Evolutionary conservation across 495 filamentous ascomycete genomes (phyloP).

Genomic region (Aspergillus cavernicola): DNA sequence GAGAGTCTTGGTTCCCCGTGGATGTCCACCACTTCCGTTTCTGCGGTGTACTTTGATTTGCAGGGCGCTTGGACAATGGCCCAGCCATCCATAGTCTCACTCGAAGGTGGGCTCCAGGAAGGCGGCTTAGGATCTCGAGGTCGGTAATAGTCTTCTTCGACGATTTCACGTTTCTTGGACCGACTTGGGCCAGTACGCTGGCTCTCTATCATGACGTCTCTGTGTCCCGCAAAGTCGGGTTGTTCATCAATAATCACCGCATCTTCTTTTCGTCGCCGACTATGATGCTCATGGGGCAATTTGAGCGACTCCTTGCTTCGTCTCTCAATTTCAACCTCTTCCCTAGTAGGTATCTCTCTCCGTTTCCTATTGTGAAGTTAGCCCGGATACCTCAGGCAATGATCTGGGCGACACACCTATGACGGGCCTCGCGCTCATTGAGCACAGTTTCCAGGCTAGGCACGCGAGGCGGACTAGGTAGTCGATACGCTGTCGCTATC

Average conservation of each 20-base stretch:
- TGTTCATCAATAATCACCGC: conserved; percentile 3
- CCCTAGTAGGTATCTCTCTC: not conserved
- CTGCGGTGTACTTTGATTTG: not conserved
- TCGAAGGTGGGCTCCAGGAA: not conserved
- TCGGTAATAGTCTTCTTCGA: conserved; percentile 15
- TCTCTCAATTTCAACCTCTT: conserved; percentile 14
- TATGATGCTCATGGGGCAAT: conserved; percentile 3
- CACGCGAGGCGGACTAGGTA: conserved; percentile 14
- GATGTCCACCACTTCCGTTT: conserved; percentile 1
- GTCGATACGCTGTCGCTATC: not conserved
- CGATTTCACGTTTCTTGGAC: conserved; percentile 12
- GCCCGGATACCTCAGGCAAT: not conserved
- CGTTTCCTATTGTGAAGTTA: conserved; percentile 6
- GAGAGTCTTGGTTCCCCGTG: conserved; percentile 3
- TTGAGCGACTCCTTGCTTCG: conserved; percentile 4
- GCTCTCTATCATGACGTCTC: conserved; percentile 8
- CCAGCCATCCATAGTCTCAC: conserved; percentile 12
- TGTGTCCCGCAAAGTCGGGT: conserved; percentile 8
- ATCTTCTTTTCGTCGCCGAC: conserved; percentile 14
- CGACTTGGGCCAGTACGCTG: not conserved
- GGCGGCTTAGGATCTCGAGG: not conserved
- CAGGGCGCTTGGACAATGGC: conserved; percentile 15
- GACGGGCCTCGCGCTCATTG: conserved; percentile 12
- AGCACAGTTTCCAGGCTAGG: conserved; percentile 15
- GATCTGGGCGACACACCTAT: conserved; percentile 5